phyloP scores from a whole-genome alignment of 192 early-diverging fungal species.

The Piromyces sp. region DNA sequence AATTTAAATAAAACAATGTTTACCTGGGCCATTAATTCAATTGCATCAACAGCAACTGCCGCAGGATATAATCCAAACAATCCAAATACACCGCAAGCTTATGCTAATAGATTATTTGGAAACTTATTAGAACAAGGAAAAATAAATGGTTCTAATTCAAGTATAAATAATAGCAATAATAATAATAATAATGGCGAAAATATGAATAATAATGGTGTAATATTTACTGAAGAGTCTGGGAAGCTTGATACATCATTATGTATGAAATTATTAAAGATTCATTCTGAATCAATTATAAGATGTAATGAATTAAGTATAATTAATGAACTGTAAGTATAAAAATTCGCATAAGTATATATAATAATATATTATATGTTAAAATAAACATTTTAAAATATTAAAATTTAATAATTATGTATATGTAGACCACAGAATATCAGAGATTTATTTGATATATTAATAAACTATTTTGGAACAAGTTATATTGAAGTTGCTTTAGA shows the following conservation, averaged over 20 bases:
- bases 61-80: neutral
- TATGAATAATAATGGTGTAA: neutral
- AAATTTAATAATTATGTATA: too few relatives aligned
- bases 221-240: neutral
- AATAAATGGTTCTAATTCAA: neutral
- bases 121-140: neutral
- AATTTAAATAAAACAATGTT: neutral
- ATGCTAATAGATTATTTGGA: neutral
- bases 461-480: slow-evolving; percentile 59
- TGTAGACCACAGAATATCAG: slow-evolving; percentile 43
- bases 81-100: neutral
- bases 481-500: slow-evolving; percentile 76
- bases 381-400: too few relatives aligned
- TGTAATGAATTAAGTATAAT: neutral
- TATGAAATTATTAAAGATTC: neutral
- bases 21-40: neutral
- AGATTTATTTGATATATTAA: slow-evolving; percentile 50
- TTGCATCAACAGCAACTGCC: neutral
- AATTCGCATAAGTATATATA: too few relatives aligned
- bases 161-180: neutral
- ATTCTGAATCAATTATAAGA: neutral
- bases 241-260: neutral
- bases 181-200: neutral
- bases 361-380: too few relatives aligned
- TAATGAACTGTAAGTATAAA: neutral